A percentile compares a stretch with the other conserved stretches of the same genome.
These are phyloP conservation scores for Blastomyces emzantsi DNA, from an alignment of 2,329 filamentous ascomycete species.

Conservation along the genomic window DNA sequence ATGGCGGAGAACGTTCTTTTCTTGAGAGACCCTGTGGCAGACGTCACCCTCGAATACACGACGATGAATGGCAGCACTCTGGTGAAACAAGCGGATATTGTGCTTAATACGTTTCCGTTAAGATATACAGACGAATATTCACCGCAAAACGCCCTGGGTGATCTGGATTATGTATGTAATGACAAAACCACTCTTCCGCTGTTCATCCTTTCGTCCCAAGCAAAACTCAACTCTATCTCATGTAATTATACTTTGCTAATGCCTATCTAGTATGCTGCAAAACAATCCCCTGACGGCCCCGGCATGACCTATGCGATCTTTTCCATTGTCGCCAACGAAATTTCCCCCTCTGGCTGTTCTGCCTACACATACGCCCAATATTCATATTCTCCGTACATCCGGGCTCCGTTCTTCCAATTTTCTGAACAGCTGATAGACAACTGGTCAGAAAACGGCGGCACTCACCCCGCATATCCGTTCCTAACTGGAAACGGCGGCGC, in stretches of 20 bases:
- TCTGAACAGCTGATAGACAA: constrained; percentile 60
- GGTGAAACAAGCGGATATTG: constrained; percentile 64
- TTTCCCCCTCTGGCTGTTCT: constrained; percentile 58
- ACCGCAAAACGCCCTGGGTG: constrained; percentile 41
- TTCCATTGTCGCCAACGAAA: constrained; percentile 55
- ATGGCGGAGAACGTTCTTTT: constrained; percentile 50
- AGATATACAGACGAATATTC: constrained; percentile 50
- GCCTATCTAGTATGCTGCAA: constrained; percentile 49
- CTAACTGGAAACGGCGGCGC: constrained; percentile 62
- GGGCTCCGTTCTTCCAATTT: constrained; percentile 61
- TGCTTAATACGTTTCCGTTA: constrained; percentile 57
- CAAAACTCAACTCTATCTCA: background rate
- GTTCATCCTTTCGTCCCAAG: background rate
- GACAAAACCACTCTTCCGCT: background rate
- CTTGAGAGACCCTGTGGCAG: constrained; percentile 44
- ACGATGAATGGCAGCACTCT: constrained; percentile 57
- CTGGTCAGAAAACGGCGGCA: constrained; percentile 51
- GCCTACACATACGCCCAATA: constrained; percentile 59
- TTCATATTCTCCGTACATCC: constrained; percentile 53
- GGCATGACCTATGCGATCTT: constrained; percentile 67
- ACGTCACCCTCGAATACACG: constrained; percentile 55
- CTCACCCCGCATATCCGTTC: constrained; percentile 62
- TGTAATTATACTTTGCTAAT: background rate
- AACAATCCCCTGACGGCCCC: constrained; percentile 58
- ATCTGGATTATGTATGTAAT: constrained; percentile 51